These are phyloP conservation scores for Kwoniella mangroviensis DNA, from an alignment of 768 basidiomycete genomes.

Conservation along the genomic window DNA sequence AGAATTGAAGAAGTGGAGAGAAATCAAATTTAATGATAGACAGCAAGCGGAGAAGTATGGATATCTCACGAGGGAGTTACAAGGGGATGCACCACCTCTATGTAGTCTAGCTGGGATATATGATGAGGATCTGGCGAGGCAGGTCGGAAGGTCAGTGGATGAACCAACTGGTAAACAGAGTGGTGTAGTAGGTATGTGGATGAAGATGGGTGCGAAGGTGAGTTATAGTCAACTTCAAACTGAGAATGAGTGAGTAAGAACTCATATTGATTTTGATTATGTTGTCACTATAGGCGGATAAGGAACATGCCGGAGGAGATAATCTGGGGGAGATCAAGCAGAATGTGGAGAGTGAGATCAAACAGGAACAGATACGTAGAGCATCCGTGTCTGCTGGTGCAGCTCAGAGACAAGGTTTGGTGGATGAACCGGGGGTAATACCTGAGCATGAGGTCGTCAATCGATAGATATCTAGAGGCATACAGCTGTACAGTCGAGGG, in stretches of 20 bases:
- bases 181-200: slow-evolving; percentile 52
- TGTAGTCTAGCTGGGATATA: slow-evolving; percentile 49
- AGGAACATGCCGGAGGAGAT: slow-evolving; percentile 47
- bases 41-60: slow-evolving; percentile 46
- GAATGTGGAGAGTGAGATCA: slow-evolving; percentile 37
- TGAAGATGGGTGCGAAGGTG: slow-evolving; percentile 48
- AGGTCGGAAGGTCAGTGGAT: slow-evolving; percentile 56
- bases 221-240: slow-evolving; percentile 6
- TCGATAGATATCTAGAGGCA: neutral
- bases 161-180: slow-evolving; percentile 50
- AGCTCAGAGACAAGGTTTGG: neutral
- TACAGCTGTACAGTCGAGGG: too few relatives aligned
- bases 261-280: neutral
- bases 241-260: neutral
- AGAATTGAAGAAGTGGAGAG: slow-evolving; percentile 45
- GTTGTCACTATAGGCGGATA: slow-evolving; percentile 41
- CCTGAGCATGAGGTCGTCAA: slow-evolving; percentile 9
- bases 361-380: slow-evolving; percentile 18
- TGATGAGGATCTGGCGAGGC: slow-evolving; percentile 41
- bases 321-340: slow-evolving; percentile 43
- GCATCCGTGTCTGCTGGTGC: slow-evolving; percentile 7
- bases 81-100: slow-evolving; percentile 53
- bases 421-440: slow-evolving; percentile 15
- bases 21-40: slow-evolving; percentile 48
- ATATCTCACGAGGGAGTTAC: slow-evolving; percentile 53